Percentiles rank a stretch among this genome's conserved stretches.
Evolutionary conservation across 2,329 filamentous ascomycete species (phyloP).

Genomic region (Monosporascus ibericus): DNA sequence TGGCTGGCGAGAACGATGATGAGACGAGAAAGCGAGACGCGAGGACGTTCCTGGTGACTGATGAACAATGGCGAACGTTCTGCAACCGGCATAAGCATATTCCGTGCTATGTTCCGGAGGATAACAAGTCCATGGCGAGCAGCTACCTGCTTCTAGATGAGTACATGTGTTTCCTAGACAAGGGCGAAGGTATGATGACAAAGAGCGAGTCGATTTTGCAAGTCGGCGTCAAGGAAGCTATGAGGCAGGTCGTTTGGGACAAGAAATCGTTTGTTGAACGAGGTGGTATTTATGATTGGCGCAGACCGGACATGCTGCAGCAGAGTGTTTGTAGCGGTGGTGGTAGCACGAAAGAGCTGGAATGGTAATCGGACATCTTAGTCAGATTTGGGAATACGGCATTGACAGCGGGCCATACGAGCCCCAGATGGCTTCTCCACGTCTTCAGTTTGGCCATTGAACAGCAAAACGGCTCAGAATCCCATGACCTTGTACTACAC

Average conservation of each 20-base stretch:
- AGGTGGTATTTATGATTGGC: conserved; percentile 45
- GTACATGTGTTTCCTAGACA: conserved; percentile 43
- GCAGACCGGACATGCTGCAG: neutral
- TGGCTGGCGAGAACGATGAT: conserved; percentile 46
- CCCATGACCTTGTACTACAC: too few species aligned
- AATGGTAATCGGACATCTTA: conserved; percentile 3
- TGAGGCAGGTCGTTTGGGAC: conserved; percentile 41
- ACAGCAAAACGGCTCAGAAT: too few species aligned
- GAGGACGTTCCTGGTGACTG: conserved; percentile 36
- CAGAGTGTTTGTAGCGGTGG: neutral
- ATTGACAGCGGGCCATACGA: too few species aligned
- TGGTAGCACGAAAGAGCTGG: neutral
- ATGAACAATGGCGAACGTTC: conserved; percentile 40
- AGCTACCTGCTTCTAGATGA: conserved; percentile 48
- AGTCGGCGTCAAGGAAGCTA: conserved; percentile 38
- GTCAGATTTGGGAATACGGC: too few species aligned
- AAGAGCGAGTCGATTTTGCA: conserved; percentile 33
- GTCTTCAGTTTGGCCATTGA: too few species aligned
- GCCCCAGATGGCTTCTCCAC: too few species aligned
- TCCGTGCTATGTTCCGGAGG: conserved; percentile 39
- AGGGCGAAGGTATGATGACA: conserved; percentile 26
- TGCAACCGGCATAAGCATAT: conserved; percentile 36
- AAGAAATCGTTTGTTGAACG: conserved; percentile 35
- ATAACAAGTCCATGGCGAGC: conserved; percentile 43
- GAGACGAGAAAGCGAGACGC: conserved; percentile 32